phyloP scores from a whole-genome alignment of 306 rosid species.

The Carpinus fangiana region DNA sequence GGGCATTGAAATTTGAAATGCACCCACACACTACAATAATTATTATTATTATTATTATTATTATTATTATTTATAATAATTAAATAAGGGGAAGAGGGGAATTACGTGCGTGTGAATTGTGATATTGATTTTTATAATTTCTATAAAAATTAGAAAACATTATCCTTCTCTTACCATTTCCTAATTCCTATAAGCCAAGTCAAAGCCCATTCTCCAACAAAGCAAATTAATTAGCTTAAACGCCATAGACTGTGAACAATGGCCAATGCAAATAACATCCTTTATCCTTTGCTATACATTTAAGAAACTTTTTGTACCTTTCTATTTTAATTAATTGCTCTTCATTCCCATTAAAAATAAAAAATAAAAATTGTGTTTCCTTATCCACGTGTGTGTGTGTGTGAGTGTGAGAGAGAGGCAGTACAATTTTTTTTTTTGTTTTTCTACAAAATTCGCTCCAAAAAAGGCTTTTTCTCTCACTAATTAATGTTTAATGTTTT shows the following conservation, averaged over 20 bases:
- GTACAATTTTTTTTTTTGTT: no score
- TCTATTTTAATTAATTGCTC: neutral
- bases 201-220: slow-evolving; percentile 22
- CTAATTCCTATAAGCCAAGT: slow-evolving; percentile 5
- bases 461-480: no score
- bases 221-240: slow-evolving; percentile 18
- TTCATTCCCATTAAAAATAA: no score
- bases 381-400: no score
- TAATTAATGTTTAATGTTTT: no score
- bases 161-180: neutral
- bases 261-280: slow-evolving; percentile 19
- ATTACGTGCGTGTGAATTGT: neutral
- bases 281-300: slow-evolving; percentile 11
- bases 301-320: slow-evolving; percentile 2
- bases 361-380: no score
- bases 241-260: slow-evolving; percentile 12
- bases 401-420: no score
- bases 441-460: no score
- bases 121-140: neutral
- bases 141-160: neutral
- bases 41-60: no score
- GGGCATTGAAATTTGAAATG: neutral
- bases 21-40: no score
- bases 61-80: no score
- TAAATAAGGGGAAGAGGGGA: no score